Base-by-base conservation (phyloP, 768 basidiomycete genomes). In the Gloeopeniophorella convolvens region DNA sequence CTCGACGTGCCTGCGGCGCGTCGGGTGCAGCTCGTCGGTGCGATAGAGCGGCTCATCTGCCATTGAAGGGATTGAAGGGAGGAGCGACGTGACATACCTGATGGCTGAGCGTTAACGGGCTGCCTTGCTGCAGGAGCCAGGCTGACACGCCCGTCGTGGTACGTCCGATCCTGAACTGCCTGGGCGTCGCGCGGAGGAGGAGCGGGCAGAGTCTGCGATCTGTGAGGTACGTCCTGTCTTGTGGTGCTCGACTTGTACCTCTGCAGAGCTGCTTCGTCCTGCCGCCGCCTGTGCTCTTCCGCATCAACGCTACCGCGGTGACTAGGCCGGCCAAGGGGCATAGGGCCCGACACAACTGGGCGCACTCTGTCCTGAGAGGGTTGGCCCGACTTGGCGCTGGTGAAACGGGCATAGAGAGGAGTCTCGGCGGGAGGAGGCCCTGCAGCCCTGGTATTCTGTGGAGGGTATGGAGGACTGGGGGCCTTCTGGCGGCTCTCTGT, bases 351-450 rank as follows among this genome's bases (percentile, higher is more conserved):
- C 9, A 64, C 61, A 6, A 57, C 42, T 8, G 54, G 53, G n/a
- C 54, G 49, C 10, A 4, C 24, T 42, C n/a, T 45, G 11, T 42
- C 53, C 43, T 51, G 30, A 32, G 39, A 26, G 15, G 48, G 57
- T 23, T 27, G 42, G 7, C 18, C 59, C 24, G 45, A 13, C 26
- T 51, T 51, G 20, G 33, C 15, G 52, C 37, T 55, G 28, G 64
- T 56, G 34, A 63, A 65, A 16, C 62, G 62, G 9, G 62, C 61
- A 32, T 65, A 65, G 15, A 65, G 51, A 8, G 64, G 64, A 1
- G 63, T 58, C 21, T 50, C 51, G 9, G 39, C 35, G 5, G 55
- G 13, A 11, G 50, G 7, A 10, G 47, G 36, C 12, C 32, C n/a
- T n/a, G n/a, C n/a, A n/a, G n/a, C 50, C 30, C 42, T 42, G 3